Percentiles rank a stretch among this genome's conserved stretches.
Conservation (phyloP, 192 early-diverging fungal genomes). For the Linnemannia zychae region DNA sequence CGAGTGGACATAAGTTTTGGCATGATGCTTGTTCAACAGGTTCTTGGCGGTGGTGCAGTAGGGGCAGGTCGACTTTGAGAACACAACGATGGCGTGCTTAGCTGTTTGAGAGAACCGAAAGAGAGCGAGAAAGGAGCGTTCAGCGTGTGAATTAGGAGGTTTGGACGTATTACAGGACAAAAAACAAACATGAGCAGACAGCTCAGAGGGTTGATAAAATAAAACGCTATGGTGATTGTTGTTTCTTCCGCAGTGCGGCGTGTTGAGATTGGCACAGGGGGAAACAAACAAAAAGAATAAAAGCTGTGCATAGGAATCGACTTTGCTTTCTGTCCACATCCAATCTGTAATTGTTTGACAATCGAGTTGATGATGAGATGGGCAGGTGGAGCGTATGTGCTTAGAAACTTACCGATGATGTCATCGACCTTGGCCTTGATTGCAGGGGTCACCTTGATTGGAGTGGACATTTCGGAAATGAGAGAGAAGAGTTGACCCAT, state of each 20-base stretch:
- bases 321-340: no score
- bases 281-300: no score
- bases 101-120: neutral
- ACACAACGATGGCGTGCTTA: slow-evolving; percentile 71
- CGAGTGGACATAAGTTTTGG: slow-evolving; percentile 63
- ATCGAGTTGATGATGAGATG: no score
- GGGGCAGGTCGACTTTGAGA: slow-evolving; percentile 84
- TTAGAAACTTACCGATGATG: slow-evolving; percentile 49
- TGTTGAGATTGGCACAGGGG: no score
- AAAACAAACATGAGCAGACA: no score
- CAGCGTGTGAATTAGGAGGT: no score
- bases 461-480: slow-evolving; percentile 57
- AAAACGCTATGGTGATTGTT: no score
- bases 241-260: no score
- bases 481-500: slow-evolving; percentile 56
- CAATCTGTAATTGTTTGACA: no score
- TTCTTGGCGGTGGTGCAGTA: slow-evolving; percentile 73
- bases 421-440: slow-evolving; percentile 58
- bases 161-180: neutral
- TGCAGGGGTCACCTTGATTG: slow-evolving; percentile 31
- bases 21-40: slow-evolving; percentile 53
- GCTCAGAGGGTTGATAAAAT: no score
- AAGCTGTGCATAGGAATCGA: no score
- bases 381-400: no score
- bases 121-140: neutral